These are phyloP conservation scores for Pythium diclinum DNA, from an alignment of 352 stramenopile genomes.

Conservation along the genomic window DNA sequence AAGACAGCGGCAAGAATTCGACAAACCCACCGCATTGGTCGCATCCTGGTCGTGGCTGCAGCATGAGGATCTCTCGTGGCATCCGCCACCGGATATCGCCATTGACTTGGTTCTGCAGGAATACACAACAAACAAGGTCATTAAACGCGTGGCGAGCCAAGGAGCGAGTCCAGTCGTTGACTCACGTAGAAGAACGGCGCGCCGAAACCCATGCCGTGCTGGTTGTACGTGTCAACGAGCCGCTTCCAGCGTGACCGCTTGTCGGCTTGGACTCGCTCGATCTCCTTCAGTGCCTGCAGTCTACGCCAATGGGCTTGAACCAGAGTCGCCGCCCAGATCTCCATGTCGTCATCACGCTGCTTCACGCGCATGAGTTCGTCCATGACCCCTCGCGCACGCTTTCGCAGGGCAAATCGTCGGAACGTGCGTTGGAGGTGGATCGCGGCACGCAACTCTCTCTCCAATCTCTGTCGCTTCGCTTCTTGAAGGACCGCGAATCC, in stretches of 20 bases:
- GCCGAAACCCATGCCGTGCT: constrained; percentile 59
- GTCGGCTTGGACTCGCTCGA: constrained; percentile 32
- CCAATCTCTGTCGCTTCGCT: constrained; percentile 30
- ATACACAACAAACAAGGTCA: constrained; percentile 1
- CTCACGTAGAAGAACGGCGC: constrained; percentile 92
- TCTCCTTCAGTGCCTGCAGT: constrained; percentile 31
- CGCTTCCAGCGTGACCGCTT: constrained; percentile 89
- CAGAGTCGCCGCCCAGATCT: constrained; percentile 60
- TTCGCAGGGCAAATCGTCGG: constrained; percentile 43
- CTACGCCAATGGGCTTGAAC: constrained; percentile 71
- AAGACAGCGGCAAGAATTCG: not conserved
- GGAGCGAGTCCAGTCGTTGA: not conserved
- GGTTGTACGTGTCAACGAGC: constrained; percentile 82
- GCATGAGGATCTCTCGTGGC: constrained; percentile 83
- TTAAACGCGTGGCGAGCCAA: not conserved
- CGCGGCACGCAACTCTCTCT: constrained; percentile 34
- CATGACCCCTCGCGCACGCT: constrained; percentile 44
- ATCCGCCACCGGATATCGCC: constrained; percentile 90
- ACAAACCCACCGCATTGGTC: constrained; percentile 78
- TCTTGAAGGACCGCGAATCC: constrained; percentile 39
- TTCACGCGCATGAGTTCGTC: constrained; percentile 39
- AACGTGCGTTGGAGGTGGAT: constrained; percentile 46
- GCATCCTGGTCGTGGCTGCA: constrained; percentile 72
- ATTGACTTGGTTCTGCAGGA: constrained; percentile 83
- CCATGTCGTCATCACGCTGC: constrained; percentile 52